Percentiles rank a stretch among this genome's conserved stretches.
phyloP scores from a whole-genome alignment of 768 basidiomycete genomes.

The Xerocomellus amylosporus region DNA sequence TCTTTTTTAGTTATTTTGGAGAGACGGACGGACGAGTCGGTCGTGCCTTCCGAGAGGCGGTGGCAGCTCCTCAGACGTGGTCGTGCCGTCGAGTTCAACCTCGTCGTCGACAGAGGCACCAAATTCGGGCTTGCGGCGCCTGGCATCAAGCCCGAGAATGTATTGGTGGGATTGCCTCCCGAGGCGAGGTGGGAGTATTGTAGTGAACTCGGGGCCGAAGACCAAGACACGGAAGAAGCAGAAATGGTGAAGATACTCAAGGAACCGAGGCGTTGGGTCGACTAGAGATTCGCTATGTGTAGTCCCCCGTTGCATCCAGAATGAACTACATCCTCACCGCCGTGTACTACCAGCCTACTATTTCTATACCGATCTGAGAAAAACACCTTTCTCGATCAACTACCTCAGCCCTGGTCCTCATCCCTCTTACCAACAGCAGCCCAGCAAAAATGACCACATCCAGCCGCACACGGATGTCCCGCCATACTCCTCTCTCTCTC shows the following conservation, averaged over 20 bases:
- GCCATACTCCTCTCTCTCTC: slow-evolving; percentile 14
- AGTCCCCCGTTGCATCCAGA: neutral
- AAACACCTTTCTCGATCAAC: neutral
- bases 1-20: slow-evolving; percentile 24
- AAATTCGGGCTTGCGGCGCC: slow-evolving; percentile 63
- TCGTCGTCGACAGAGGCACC: slow-evolving; percentile 67
- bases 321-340: no score
- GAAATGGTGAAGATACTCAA: slow-evolving; percentile 49
- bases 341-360: no score
- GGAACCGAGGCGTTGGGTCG: slow-evolving; percentile 19
- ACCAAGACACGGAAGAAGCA: slow-evolving; percentile 46
- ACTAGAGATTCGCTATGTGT: neutral
- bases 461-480: slow-evolving; percentile 72
- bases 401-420: neutral
- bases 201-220: slow-evolving; percentile 49
- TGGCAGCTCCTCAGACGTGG: slow-evolving; percentile 56
- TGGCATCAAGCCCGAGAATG: slow-evolving; percentile 59
- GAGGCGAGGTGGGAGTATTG: slow-evolving; percentile 70
- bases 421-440: slow-evolving; percentile 33
- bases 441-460: slow-evolving; percentile 85
- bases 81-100: slow-evolving; percentile 58
- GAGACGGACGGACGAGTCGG: slow-evolving; percentile 31
- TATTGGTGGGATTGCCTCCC: slow-evolving; percentile 64
- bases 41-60: slow-evolving; percentile 29
- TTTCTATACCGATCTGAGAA: no score